These are phyloP conservation scores for Globisporangium nunn DNA, from an alignment of 352 stramenopile genomes.

Conservation along the genomic window DNA sequence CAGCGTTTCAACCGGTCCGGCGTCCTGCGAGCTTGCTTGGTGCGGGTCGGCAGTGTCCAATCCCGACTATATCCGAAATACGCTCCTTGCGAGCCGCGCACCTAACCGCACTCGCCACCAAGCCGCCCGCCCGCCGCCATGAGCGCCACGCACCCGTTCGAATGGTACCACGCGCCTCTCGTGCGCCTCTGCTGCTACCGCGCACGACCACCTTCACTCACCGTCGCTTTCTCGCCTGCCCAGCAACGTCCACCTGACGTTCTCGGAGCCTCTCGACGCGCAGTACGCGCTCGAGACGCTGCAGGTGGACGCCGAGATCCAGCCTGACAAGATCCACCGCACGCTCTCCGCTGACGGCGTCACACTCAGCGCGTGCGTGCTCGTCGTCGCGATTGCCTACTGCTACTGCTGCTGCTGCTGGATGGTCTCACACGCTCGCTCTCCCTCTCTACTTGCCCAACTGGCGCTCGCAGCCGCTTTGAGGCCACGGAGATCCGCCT, in stretches of 20 bases:
- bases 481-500: slow-evolving; percentile 78
- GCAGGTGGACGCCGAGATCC: slow-evolving; percentile 84
- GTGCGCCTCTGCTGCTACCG: not conserved
- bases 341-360: slow-evolving; percentile 49
- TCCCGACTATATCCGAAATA: no score
- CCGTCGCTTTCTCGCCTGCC: not conserved
- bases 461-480: slow-evolving; percentile 50
- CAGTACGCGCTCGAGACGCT: slow-evolving; percentile 70
- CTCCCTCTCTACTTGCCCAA: not conserved
- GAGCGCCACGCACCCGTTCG: slow-evolving; percentile 60
- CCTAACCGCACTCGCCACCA: not conserved
- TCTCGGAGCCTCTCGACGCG: slow-evolving; percentile 57
- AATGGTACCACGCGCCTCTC: slow-evolving; percentile 42
- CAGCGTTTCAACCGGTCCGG: no score
- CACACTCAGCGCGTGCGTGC: slow-evolving; percentile 65
- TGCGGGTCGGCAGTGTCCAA: no score
- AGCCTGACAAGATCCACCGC: slow-evolving; percentile 81
- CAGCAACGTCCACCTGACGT: slow-evolving; percentile 60
- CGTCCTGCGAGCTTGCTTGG: no score
- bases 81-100: no score
- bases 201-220: not conserved
- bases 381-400: not conserved
- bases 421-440: not conserved
- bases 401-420: not conserved
- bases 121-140: slow-evolving; percentile 11